Base-by-base conservation (phyloP, 2,329 filamentous ascomycete species). In the Penicillium decumbens region DNA sequence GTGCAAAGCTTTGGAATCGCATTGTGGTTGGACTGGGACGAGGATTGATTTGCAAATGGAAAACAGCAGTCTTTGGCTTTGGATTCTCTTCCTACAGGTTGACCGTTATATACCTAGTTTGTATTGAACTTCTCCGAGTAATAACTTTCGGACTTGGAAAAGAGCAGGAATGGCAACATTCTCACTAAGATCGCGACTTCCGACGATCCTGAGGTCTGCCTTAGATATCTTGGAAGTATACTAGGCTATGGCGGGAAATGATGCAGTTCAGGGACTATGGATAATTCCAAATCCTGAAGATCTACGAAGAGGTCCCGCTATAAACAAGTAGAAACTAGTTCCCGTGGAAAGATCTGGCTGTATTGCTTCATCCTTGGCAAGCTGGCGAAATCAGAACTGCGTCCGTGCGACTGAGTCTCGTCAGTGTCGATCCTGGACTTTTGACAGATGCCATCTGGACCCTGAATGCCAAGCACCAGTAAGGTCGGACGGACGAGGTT, bases 351-450 rank as follows among this genome's bases (percentile, higher is more conserved):
- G 30, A 33, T 49, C 49, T 47, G 45, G 42, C 20, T 44, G 30
- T 46, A 58, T 61, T 57, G 55, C 57, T 50, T 53, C 53, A 61
- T 61, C 37, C 57, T 61, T 61, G 57, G 58, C 58, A 57, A 57
- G 53, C 47, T 61, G 53, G 52, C 48, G 57, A 60, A 54, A 61
- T 60, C 49, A 30, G 43, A 50, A 25, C 25, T 3, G 48, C 29
- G 23, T 18, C 30, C 30, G 44, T 54, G 43, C 41, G 20, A 18
- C 13, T 30, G 30, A 18, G 37, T 47, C 30, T 52, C 42, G n/a
- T 6, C 27, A 38, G 29, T 8, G 57, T 30, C 44, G 50, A 60
- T 60, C 51, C 29, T 43, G 50, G 51, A 35, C 27, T 44, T 2
- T 13, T 48, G 49, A 49, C 49, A 54, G 42, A 33, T 35, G n/a